Evolutionary conservation across 2,329 filamentous ascomycete genomes (phyloP).

Genomic region (Fusarium irregulare): DNA sequence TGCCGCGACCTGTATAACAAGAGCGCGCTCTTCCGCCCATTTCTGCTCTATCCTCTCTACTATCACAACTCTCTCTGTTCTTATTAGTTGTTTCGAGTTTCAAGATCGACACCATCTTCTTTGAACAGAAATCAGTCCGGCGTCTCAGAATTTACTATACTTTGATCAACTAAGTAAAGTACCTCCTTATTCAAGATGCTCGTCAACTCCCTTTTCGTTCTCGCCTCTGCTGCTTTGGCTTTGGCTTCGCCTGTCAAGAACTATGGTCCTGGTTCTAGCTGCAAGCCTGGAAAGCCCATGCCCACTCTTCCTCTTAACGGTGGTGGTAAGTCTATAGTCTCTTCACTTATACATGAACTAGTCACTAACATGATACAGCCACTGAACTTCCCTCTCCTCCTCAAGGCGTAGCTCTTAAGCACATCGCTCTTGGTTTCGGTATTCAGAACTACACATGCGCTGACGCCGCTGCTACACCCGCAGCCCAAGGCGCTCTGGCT

Average conservation of each 20-base stretch:
- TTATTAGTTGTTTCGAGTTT: conserved; percentile 12
- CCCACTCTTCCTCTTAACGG: conserved; percentile 55
- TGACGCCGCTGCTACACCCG: conserved; percentile 50
- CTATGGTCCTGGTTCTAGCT: conserved; percentile 33
- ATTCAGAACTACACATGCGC: conserved; percentile 76
- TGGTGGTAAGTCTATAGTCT: conserved; percentile 48
- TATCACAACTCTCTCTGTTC: conserved; percentile 13
- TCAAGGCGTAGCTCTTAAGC: conserved; percentile 56
- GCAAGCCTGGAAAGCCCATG: conserved; percentile 22
- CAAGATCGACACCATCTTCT: conserved; percentile 38
- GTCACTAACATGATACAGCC: conserved; percentile 46
- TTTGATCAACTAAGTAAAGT: background rate
- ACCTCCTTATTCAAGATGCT: conserved; percentile 46
- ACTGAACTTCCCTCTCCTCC: conserved; percentile 59
- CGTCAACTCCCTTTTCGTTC: conserved; percentile 49
- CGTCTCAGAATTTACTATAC: conserved; percentile 28
- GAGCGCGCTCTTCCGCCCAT: conserved; percentile 25
- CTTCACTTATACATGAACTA: background rate
- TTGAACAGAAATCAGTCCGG: conserved; percentile 14
- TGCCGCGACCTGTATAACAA: conserved; percentile 37
- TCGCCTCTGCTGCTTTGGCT: conserved; percentile 51
- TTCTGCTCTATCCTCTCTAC: background rate
- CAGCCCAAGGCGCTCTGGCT: conserved; percentile 66
- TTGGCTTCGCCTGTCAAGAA: conserved; percentile 45
- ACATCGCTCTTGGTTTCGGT: conserved; percentile 71